These are phyloP conservation scores for Cytospora chrysosperma DNA, from an alignment of 2,329 filamentous ascomycete species.

Conservation along the genomic window DNA sequence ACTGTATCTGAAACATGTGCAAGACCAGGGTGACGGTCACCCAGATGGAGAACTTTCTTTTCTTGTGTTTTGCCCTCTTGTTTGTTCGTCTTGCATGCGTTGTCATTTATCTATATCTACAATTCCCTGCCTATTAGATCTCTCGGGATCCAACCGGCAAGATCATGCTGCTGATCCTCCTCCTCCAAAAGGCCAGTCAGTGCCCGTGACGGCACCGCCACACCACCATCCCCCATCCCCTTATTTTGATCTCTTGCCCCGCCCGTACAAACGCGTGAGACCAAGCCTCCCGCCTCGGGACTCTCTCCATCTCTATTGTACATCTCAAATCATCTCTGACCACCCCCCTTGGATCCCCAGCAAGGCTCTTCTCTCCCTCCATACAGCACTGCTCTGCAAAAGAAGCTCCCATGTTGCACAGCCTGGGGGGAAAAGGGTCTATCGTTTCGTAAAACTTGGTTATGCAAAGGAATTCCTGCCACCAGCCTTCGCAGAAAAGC, in stretches of 20 bases:
- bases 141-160: constrained; percentile 7
- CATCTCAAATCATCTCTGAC: neutral
- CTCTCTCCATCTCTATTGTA: constrained; percentile 16
- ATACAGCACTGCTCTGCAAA: constrained; percentile 9
- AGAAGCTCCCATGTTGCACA: neutral
- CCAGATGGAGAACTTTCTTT: neutral
- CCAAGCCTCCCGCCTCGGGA: neutral
- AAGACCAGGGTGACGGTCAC: no score
- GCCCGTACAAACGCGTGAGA: neutral
- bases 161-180: neutral
- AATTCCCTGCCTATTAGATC: constrained; percentile 5
- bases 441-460: constrained; percentile 16
- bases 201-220: constrained; percentile 4
- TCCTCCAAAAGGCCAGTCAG: neutral
- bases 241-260: neutral
- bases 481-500: constrained; percentile 1
- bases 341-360: neutral
- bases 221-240: neutral
- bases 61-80: neutral
- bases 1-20: neutral
- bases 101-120: constrained; percentile 15
- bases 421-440: constrained; percentile 17
- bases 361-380: neutral
- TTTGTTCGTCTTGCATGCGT: constrained; percentile 8
- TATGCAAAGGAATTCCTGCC: constrained; percentile 17